These are phyloP conservation scores for Trichophyton mentagrophytes DNA, from an alignment of 2,329 filamentous ascomycete species.

Conservation along the genomic window DNA sequence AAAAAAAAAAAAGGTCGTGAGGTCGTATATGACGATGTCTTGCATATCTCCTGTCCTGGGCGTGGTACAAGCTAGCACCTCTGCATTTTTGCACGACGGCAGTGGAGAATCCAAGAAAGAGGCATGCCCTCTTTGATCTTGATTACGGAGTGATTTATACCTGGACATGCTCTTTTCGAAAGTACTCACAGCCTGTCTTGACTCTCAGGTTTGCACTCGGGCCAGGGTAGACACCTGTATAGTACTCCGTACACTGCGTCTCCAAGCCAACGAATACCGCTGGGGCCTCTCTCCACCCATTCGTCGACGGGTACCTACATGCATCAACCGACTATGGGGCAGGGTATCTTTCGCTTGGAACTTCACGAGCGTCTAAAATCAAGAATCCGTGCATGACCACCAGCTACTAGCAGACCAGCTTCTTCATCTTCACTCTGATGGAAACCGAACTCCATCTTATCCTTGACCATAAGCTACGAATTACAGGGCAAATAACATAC, in stretches of 20 bases:
- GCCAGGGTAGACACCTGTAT: background rate
- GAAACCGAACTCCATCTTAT: background rate
- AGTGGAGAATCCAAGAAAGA: background rate
- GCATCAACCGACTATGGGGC: background rate
- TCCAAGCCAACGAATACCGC: background rate
- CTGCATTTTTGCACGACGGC: slow-evolving; percentile 4
- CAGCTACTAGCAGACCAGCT: background rate
- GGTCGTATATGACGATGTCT: slow-evolving; percentile 10
- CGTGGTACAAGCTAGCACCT: slow-evolving; percentile 9
- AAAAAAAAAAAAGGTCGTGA: background rate
- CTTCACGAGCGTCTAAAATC: background rate
- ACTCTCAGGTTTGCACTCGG: no score
- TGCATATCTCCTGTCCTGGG: slow-evolving; percentile 9
- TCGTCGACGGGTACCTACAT: slow-evolving; percentile 1
- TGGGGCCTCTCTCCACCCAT: background rate
- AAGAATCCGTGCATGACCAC: background rate
- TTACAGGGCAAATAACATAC: background rate
- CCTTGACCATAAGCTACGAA: background rate
- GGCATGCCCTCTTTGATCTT: background rate
- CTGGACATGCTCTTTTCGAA: background rate
- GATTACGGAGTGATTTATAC: background rate
- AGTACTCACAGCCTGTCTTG: background rate
- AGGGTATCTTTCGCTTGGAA: background rate
- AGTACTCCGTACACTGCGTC: background rate
- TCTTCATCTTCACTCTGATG: background rate